Evolutionary conservation across 306 rosid species (phyloP), one percentile per base, ranked within the genome.

Genomic region (Castanopsis chinensis): DNA sequence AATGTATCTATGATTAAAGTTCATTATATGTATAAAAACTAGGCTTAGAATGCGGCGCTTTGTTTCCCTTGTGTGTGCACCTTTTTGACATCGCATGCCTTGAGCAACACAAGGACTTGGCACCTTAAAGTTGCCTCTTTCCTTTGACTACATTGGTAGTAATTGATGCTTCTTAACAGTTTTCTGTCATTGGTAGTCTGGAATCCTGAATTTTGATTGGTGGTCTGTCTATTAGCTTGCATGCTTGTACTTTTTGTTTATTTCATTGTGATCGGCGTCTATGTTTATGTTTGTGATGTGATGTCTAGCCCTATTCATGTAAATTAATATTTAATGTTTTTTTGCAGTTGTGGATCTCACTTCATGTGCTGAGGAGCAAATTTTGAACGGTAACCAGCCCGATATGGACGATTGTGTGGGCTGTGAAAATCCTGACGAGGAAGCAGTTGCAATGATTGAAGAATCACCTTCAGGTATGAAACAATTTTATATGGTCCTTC

Each of bases 391-490:
- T 81, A 87, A 87, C 76, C 99, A 93, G 69, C 91, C 96, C 70
- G 98, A 93, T 65, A 87, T 82, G 84, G 98, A 93, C 80, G 99
- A 96, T 78, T 81, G 60, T 28, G 85, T 72, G n/a, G 81, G 86
- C 52, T 81, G 82, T 79, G 97, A 88, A 77, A 90, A 93, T 78
- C 89, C 86, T 71, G 97, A 93, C 32, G 98, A 91, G 83, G 98
- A 96, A 72, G 81, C 85, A 32, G 93, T 82, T 84, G 97, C 90
- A 4, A 91, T 93, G 97, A 83, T 87, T 78, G 98, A 96, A 85
- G 98, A 96, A 76, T 75, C 80, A 12, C 91, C 86, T 81, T 88
- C 97, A 58, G 99, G 99, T 96, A 82, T 63, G 8, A 71, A 20
- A 28, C 53, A 23, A 55, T 79, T 53, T 80, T 55, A 12, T 54